Evolutionary conservation across 2,329 filamentous ascomycete genomes (phyloP).

Genomic region (Talaromyces sp.): DNA sequence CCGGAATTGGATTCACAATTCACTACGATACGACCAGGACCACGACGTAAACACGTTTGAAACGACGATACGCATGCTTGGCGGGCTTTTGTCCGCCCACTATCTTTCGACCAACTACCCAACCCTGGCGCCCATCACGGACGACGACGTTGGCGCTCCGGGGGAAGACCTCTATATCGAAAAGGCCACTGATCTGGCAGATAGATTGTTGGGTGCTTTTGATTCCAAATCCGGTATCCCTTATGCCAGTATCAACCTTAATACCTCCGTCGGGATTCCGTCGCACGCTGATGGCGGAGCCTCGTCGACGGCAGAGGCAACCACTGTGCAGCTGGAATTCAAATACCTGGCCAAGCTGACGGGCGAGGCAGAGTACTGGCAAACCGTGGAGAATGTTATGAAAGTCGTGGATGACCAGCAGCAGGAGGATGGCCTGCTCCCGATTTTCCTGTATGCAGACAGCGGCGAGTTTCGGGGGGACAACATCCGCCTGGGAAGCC

Average conservation of each 20-base stretch:
- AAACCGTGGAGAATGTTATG: conserved; percentile 87
- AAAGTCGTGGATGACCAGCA: conserved; percentile 81
- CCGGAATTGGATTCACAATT: conserved; percentile 79
- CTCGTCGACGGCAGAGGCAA: conserved; percentile 89
- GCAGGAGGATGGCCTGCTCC: conserved; percentile 74
- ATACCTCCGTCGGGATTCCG: conserved; percentile 67
- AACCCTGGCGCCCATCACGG: conserved; percentile 67
- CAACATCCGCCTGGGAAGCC: conserved; percentile 87
- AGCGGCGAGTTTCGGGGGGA: conserved; percentile 73
- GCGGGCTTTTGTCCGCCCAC: conserved; percentile 40
- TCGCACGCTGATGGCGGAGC: conserved; percentile 83
- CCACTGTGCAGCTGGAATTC: conserved; percentile 89
- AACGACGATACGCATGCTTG: conserved; percentile 26
- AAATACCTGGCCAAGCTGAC: conserved; percentile 95
- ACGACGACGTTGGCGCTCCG: conserved; percentile 66
- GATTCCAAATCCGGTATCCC: conserved; percentile 83
- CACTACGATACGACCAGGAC: conserved; percentile 80
- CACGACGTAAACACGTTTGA: conserved; percentile 57
- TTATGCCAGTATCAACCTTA: conserved; percentile 84
- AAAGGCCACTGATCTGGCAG: conserved; percentile 88
- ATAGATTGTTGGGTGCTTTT: conserved; percentile 81
- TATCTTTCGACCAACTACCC: conserved; percentile 86
- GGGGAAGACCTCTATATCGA: conserved; percentile 93
- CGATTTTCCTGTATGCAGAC: conserved; percentile 82
- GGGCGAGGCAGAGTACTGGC: conserved; percentile 89